Base-by-base conservation (phyloP, 2,329 filamentous ascomycete genomes). In the Stagonosporopsis chrysanthemi region DNA sequence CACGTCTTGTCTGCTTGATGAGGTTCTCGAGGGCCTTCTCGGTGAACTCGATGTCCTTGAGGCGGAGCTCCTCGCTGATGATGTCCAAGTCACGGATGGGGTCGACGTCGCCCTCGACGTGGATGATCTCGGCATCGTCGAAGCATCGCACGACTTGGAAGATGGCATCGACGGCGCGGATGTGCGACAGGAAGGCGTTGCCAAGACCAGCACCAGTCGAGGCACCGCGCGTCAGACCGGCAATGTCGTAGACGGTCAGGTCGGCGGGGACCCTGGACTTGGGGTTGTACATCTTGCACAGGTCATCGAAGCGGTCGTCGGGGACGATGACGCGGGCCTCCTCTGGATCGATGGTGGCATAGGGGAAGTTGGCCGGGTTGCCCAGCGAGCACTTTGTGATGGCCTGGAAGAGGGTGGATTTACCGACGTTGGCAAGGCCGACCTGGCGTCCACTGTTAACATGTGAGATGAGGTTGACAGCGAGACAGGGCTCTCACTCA, bases 321-420 rank as follows among this genome's bases (percentile, higher is more conserved):
- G 95, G 96, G 31, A 99, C 95, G 71, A 99, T 88, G 79, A 99
- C 95, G 71, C 94, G 92, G 64, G 95, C 92, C 83, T 99, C 95
- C 83, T 99, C 96, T 44, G 95, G 95, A 69, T 99, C 93, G 80
- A 99, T 99, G 73, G 95, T 99, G 76, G 95, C 95, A 84, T 96
- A 99, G 53, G 95, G 95, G 78, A 98, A 99, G 83, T 99, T 99
- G 83, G 95, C 95, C 72, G 96, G 96, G 83, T 98, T 99, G 82
- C 96, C 95, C 74, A 99, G 89, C 66, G 88, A 88, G 80, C 90
- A 97, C 85, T 97, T 98, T 77, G 95, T 99, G 81, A 99, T 97
- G 77, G 95, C 92, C 84, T 99, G 96, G 87, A 99, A 99, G 73
- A 99, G 88, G 31, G 96, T 99, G 67, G 95, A 99, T 84, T 99